Base-by-base conservation (phyloP, 1,284 basidiomycete species). In the Spongiforma sp. region DNA sequence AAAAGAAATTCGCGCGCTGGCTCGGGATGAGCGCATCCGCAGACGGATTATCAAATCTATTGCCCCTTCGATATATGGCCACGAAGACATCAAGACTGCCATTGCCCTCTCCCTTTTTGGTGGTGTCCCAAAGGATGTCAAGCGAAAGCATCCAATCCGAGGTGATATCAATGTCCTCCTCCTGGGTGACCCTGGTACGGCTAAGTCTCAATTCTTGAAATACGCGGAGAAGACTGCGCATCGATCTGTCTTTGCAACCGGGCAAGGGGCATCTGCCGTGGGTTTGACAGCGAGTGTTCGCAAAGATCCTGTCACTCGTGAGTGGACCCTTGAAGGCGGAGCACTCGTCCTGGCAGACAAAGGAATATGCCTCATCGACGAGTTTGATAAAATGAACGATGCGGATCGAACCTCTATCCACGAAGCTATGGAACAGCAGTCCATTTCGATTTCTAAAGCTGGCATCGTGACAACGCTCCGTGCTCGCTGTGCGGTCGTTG, bases 351-450 rank as follows among this genome's bases (percentile, higher is more conserved):
- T 99, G 30, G 98, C 97, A 1, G 97, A 99, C 82, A 98, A 98
- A 82, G 97, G 97, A n/a, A 94, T 93, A 41, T 99, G 98, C 74
- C 83, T 99, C 37, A 99, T 99, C 71, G 97, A 99, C 80, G 98
- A 99, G 80, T 99, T 99, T 78, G 97, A 99, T 84, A 99, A 99
- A 85, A 99, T 99, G 97, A 99, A 99, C 81, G 97, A 99, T 73
- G 89, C 94, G 36, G 95, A 96, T 79, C 86, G 96, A 68, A 99
- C 97, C 15, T 99, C 96, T 10, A 99, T 99, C 73, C 98, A 99
- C 83, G 97, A 99, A 79, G 98, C 98, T 3, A 99, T 99, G 97
- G 97, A 99, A 78, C 97, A 99, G 80, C 97, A 99, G 77, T 93
- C 93, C n/a, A 99, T 99, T 71, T 99, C 97, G 2, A 99, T 99